Conservation (phyloP, 306 rosid species). For the Boehmeria nivea region DNA sequence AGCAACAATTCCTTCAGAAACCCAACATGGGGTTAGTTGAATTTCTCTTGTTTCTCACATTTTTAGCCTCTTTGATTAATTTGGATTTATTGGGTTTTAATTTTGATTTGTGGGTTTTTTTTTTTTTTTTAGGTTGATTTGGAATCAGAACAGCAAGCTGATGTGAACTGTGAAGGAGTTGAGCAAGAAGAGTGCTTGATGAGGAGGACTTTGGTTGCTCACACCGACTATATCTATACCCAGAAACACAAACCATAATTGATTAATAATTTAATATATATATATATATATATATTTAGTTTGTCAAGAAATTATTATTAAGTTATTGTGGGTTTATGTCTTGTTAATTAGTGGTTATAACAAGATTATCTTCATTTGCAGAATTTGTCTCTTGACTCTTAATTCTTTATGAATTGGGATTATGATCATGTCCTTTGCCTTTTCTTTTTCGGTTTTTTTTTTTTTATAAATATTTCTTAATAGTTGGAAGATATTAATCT, state of each 20-base stretch:
- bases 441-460: no score
- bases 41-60: no score
- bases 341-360: not conserved
- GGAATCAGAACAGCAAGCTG: conserved; percentile 33
- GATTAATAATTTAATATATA: conserved; percentile 4
- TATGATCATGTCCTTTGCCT: no score
- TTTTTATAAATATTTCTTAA: not conserved
- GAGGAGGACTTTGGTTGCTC: conserved; percentile 77
- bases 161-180: conserved; percentile 53
- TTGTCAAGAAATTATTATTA: no score
- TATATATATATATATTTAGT: not conserved
- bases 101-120: not conserved
- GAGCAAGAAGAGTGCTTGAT: conserved; percentile 66
- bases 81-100: not conserved
- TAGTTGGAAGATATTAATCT: no score
- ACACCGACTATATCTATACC: conserved; percentile 72
- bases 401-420: not conserved
- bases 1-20: conserved; percentile 1
- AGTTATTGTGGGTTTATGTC: not conserved
- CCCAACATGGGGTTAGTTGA: conserved; percentile 17
- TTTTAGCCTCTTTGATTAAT: not conserved
- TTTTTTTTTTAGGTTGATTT: conserved; percentile 20
- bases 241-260: conserved; percentile 53
- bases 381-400: not conserved
- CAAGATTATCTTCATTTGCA: not conserved